Conservation (phyloP, 768 basidiomycete species). For the Mycena floridula region DNA sequence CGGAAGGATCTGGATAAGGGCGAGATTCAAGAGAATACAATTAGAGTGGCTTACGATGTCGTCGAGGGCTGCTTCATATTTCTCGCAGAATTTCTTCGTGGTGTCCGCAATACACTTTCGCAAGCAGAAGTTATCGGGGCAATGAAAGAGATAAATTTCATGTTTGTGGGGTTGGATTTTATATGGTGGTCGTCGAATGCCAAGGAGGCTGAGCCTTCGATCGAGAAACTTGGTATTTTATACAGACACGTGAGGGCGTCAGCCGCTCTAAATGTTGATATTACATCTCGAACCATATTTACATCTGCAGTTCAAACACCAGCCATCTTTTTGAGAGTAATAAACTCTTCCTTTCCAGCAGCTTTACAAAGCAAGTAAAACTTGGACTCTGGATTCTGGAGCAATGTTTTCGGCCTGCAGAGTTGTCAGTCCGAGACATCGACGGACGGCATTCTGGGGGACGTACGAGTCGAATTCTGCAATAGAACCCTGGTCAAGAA, state of each 20-base stretch:
- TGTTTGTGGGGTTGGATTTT: too few relatives aligned
- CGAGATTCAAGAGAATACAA: constrained; percentile 4
- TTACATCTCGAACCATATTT: too few relatives aligned
- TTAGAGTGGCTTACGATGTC: constrained; percentile 7
- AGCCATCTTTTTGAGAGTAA: constrained; percentile 64
- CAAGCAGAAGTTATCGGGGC: too few relatives aligned
- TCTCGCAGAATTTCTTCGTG: constrained; percentile 46
- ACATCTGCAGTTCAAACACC: constrained; percentile 20
- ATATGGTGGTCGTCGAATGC: too few relatives aligned
- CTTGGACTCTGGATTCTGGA: constrained; percentile 50
- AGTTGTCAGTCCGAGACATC: too few relatives aligned
- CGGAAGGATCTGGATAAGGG: constrained; percentile 23
- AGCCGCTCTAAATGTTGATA: too few relatives aligned
- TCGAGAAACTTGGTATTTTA: too few relatives aligned
- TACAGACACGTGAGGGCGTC: too few relatives aligned
- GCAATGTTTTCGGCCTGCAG: constrained; percentile 47
- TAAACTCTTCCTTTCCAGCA: constrained; percentile 67
- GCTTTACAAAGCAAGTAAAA: constrained; percentile 70
- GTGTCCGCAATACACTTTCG: constrained; percentile 63
- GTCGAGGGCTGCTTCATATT: constrained; percentile 29
- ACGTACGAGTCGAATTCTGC: constrained; percentile 73
- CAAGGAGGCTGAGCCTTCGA: too few relatives aligned
- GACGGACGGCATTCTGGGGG: too few relatives aligned
- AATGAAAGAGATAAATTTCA: constrained; percentile 26
- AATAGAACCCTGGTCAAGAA: constrained; percentile 74